Evolutionary conservation across 768 basidiomycete genomes (phyloP).

Genomic region (Suillus decipiens): DNA sequence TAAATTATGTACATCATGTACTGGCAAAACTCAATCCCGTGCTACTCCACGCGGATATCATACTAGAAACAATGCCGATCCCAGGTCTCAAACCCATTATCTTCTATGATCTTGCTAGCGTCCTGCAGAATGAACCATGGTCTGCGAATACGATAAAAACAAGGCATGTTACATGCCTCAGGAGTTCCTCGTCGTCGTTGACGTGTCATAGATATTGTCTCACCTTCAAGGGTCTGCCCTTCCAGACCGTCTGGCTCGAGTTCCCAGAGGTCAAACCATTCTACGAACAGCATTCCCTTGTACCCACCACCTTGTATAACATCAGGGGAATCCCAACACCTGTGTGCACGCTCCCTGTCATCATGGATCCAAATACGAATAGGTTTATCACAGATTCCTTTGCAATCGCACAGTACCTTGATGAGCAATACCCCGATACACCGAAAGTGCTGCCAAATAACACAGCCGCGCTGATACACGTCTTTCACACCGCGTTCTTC

Average conservation of each 20-base stretch:
- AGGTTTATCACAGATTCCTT: slow-evolving; percentile 42
- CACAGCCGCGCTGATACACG: slow-evolving; percentile 34
- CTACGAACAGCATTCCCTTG: slow-evolving; percentile 33
- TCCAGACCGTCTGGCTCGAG: slow-evolving; percentile 54
- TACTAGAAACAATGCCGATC: slow-evolving; percentile 13
- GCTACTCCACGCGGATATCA: neutral
- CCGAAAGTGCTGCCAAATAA: slow-evolving; percentile 40
- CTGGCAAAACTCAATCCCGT: neutral
- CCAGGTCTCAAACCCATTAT: slow-evolving; percentile 25
- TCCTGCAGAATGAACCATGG: slow-evolving; percentile 32
- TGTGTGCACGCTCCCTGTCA: slow-evolving; percentile 47
- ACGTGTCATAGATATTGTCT: neutral
- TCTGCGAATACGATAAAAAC: slow-evolving; percentile 41
- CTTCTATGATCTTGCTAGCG: slow-evolving; percentile 39
- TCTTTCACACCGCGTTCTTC: slow-evolving; percentile 25
- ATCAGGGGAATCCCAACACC: slow-evolving; percentile 28
- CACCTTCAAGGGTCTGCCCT: slow-evolving; percentile 34
- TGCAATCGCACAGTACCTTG: slow-evolving; percentile 52
- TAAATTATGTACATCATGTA: neutral
- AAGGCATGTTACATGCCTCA: slow-evolving; percentile 24
- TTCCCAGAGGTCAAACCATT: slow-evolving; percentile 47
- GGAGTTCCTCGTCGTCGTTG: neutral
- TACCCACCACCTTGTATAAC: slow-evolving; percentile 5
- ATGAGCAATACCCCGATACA: slow-evolving; percentile 47
- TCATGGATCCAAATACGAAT: slow-evolving; percentile 47